phyloP scores from a whole-genome alignment of 768 basidiomycete genomes.

The Trametes cingulata region DNA sequence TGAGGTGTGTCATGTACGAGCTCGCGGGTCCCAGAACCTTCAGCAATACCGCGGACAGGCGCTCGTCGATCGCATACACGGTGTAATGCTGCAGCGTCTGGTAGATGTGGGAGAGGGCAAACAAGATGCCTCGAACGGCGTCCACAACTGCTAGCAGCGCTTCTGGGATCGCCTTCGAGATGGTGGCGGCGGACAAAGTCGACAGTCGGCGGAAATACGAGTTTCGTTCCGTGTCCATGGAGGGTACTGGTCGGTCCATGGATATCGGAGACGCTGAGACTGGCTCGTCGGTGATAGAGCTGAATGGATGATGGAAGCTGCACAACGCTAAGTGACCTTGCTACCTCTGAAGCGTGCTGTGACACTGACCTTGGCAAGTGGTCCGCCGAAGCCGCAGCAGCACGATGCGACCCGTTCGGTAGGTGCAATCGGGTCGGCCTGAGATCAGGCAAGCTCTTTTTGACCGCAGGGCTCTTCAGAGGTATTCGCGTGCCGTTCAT shows the following conservation, averaged over 20 bases:
- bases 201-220: conserved; percentile 95
- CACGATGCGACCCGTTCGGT: conserved; percentile 19
- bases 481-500: conserved; percentile 31
- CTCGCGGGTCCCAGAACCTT: conserved; percentile 88
- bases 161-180: conserved; percentile 67
- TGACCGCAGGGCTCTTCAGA: conserved; percentile 32
- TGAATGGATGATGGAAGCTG: conserved; percentile 20
- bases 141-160: conserved; percentile 75
- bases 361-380: conserved; percentile 49
- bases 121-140: conserved; percentile 89
- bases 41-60: conserved; percentile 74
- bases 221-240: conserved; percentile 79
- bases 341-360: background rate
- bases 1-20: conserved; percentile 77
- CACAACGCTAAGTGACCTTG: conserved; percentile 18
- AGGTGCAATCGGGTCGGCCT: conserved; percentile 51
- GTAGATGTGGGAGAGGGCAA: conserved; percentile 89
- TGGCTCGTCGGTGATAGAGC: conserved; percentile 31
- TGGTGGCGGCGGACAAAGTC: conserved; percentile 60
- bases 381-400: conserved; percentile 38
- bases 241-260: conserved; percentile 46
- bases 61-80: conserved; percentile 78
- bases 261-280: conserved; percentile 42
- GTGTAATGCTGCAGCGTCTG: conserved; percentile 88
- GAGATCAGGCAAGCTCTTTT: conserved; percentile 89